Conservation (phyloP, 2,329 filamentous ascomycete genomes). For the Cladophialophora immunda region DNA sequence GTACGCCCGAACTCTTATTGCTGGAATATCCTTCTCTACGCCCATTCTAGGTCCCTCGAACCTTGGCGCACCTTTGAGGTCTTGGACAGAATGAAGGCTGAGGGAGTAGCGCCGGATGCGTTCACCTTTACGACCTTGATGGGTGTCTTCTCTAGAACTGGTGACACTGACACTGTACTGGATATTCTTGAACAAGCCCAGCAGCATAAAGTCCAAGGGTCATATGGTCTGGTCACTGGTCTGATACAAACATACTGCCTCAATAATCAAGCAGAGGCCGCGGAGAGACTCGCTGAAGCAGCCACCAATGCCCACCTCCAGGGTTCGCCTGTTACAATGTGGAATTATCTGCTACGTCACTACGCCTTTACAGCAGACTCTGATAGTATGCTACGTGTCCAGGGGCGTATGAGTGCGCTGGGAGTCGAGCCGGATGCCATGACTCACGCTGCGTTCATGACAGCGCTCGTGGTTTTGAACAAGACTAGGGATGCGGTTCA, state of each 20-base stretch:
- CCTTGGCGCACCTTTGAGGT: conserved; percentile 70
- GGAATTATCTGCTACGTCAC: conserved; percentile 79
- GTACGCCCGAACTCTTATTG: conserved; percentile 66
- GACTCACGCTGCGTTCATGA: conserved; percentile 71
- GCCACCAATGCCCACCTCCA: conserved; percentile 61
- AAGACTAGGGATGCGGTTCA: conserved; percentile 65
- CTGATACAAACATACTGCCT: conserved; percentile 74
- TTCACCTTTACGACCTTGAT: conserved; percentile 78
- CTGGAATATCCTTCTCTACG: conserved; percentile 82
- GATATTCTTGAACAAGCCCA: conserved; percentile 72
- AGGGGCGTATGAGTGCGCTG: conserved; percentile 63
- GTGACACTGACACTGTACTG: conserved; percentile 75
- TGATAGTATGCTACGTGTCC: conserved; percentile 61
- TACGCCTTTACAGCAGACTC: conserved; percentile 72
- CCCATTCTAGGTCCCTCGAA: conserved; percentile 72
- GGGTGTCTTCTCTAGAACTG: conserved; percentile 72
- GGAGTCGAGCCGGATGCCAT: conserved; percentile 62
- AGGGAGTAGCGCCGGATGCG: conserved; percentile 62
- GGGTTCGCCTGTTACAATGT: conserved; percentile 69
- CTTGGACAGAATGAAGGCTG: conserved; percentile 68
- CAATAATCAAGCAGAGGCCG: conserved; percentile 63
- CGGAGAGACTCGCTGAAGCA: conserved; percentile 67
- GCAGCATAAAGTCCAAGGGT: conserved; percentile 59
- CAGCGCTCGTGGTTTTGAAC: conserved; percentile 61
- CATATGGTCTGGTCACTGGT: conserved; percentile 67